phyloP scores from a whole-genome alignment of 805 yeast genomes.

The Monosporozyma aquatica region DNA sequence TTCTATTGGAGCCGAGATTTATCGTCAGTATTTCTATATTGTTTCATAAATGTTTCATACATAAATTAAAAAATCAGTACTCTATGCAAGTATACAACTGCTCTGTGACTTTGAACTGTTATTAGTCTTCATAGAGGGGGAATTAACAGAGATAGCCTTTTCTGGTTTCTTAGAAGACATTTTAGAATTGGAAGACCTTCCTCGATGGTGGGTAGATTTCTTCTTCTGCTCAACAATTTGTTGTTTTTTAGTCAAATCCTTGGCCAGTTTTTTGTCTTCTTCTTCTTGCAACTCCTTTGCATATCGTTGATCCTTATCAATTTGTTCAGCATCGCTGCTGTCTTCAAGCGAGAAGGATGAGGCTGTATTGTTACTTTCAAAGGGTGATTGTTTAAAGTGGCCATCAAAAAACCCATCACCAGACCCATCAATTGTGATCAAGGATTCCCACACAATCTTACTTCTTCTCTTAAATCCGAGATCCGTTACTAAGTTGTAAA shows the following conservation, averaged over 20 bases:
- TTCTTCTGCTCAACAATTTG: background rate
- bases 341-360: too few species aligned
- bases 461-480: conserved; percentile 43
- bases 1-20: too few species aligned
- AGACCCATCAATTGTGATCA: conserved; percentile 54
- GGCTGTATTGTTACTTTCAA: too few species aligned
- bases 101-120: conserved; percentile 9
- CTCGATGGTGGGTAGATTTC: background rate
- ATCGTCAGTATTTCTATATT: background rate
- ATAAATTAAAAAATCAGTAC: too few species aligned
- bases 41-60: conserved; percentile 10
- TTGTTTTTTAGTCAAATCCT: conserved; percentile 6
- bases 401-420: conserved; percentile 62
- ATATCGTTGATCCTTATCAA: background rate
- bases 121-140: too few species aligned
- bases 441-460: conserved; percentile 69
- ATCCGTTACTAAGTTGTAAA: conserved; percentile 70
- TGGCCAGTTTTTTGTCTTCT: conserved; percentile 35
- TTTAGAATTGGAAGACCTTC: conserved; percentile 6
- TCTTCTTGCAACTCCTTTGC: conserved; percentile 41
- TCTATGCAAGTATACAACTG: conserved; percentile 13
- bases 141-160: too few species aligned
- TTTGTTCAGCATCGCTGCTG: too few species aligned
- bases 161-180: conserved; percentile 1
- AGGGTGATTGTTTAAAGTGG: conserved; percentile 32